A percentile compares a stretch with the other conserved stretches of the same genome.
Evolutionary conservation across 73 alveolate genomes (phyloP).

Genomic region (Blepharisma stoltei): DNA sequence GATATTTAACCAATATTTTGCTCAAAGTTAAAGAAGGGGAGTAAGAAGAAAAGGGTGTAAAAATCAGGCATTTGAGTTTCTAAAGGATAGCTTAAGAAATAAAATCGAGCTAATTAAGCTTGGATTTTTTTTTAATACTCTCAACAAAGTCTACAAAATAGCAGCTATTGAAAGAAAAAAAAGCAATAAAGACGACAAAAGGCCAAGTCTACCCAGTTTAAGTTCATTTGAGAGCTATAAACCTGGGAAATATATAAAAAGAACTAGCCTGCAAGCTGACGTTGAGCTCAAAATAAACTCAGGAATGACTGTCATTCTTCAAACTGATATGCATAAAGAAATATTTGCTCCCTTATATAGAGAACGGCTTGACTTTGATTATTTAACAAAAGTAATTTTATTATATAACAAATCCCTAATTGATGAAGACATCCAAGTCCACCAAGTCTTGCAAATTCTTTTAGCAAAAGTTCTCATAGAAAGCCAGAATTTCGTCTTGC

Average conservation of each 20-base stretch:
- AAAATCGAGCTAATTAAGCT: background rate
- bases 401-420: background rate
- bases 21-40: too few species aligned
- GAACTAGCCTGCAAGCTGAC: background rate
- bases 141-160: background rate
- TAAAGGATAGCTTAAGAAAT: background rate
- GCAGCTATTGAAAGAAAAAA: conserved; percentile 1
- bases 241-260: background rate
- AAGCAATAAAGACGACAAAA: background rate
- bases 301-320: conserved; percentile 2
- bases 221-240: too few species aligned
- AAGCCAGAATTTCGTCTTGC: background rate
- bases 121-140: background rate
- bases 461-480: background rate
- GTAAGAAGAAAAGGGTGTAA: conserved; percentile 5
- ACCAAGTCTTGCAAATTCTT: background rate
- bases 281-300: background rate
- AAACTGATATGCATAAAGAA: background rate
- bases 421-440: conserved; percentile 11
- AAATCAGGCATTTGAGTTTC: background rate
- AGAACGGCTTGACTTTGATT: background rate
- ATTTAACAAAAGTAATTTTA: background rate
- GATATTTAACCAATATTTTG: too few species aligned
- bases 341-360: conserved; percentile 1
- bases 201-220: background rate